phyloP scores from a whole-genome alignment of 345 rosid genomes.

The Brassica nigra region DNA sequence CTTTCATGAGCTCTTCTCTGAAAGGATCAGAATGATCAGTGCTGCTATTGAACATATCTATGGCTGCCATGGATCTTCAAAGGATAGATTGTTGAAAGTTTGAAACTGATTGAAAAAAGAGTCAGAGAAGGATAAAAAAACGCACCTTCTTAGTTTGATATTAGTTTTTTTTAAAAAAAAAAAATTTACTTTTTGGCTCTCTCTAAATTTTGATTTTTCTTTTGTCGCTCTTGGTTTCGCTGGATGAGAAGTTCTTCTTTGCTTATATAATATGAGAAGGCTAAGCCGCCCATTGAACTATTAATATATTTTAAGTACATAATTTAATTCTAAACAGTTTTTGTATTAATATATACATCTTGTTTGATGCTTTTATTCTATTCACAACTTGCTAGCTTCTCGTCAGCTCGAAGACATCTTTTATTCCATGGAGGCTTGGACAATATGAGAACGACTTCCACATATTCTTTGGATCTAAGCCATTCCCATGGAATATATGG shows the following conservation, averaged over 20 bases:
- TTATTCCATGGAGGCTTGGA: constrained; percentile 9
- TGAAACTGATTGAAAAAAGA: not conserved
- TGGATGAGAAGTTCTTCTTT: constrained; percentile 21
- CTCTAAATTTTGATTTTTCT: not conserved
- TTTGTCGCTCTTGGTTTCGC: constrained; percentile 43
- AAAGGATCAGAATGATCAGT: not conserved
- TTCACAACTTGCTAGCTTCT: constrained; percentile 16
- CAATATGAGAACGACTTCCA: constrained; percentile 29
- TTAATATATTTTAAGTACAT: not conserved
- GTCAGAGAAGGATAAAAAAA: constrained; percentile 35
- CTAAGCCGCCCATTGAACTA: constrained; percentile 28
- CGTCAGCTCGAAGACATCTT: constrained; percentile 28
- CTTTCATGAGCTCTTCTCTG: not conserved
- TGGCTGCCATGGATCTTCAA: not conserved
- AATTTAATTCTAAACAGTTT: not conserved
- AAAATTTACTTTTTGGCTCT: not conserved
- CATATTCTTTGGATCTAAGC: constrained; percentile 43
- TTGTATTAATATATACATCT: constrained; percentile 13
- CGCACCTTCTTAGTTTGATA: constrained; percentile 47
- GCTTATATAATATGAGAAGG: constrained; percentile 47
- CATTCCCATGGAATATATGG: constrained; percentile 34
- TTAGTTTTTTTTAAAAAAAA: not conserved
- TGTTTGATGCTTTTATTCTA: constrained; percentile 30
- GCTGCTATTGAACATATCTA: not conserved
- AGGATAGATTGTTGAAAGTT: not conserved